Evolutionary conservation across 208 protist genomes (phyloP), one percentile per base, ranked within the genome.

Genomic region (Acanthamoeba lenticulata): DNA sequence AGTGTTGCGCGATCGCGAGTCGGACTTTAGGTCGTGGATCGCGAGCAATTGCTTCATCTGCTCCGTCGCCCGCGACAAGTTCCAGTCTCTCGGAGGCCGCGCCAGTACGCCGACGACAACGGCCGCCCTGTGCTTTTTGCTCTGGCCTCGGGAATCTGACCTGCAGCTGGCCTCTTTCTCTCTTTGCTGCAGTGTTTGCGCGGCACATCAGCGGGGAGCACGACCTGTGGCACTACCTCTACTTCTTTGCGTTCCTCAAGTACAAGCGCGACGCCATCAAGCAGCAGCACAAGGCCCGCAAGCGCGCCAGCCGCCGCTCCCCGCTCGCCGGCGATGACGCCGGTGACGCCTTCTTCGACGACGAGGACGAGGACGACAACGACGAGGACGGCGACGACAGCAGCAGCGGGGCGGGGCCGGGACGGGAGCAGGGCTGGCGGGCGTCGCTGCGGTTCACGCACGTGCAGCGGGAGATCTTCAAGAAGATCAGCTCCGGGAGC

Each of bases 231-330:
- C 90, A 93, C 29, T 93, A 93, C 24, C 65, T 93, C 3, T 93
- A 93, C 65, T 93, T 93, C 67, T 93, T 93, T 44, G 90, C 90
- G 2, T 93, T 93, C 45, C 69, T 93, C 44, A 93, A 93, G 90
- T 42, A 85, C 29, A 93, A 93, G 69, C 15, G 49, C 32, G 42
- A 77, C 44, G 90, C 90, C 24, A 93, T 93, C 40, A 93, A 83
- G 65, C 40, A 27, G 24, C 65, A 93, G 36, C 44, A 44, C 1
- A 93, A 93, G 52, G 60, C 77, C 1, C 5, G 32, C 5, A 55
- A 85, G 27, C n/a, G 44, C 24, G n/a, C 77, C 40, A 44, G 2
- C 42, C 17, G 19, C 19, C 44, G 67, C 15, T 29, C 36, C 67
- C 27, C 67, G n/a, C 44, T n/a, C 67, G 67, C 67, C 21, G 34